Evolutionary conservation across 371 early-diverging fungal genomes (phyloP).

Genomic region (Enterospora canceri): DNA sequence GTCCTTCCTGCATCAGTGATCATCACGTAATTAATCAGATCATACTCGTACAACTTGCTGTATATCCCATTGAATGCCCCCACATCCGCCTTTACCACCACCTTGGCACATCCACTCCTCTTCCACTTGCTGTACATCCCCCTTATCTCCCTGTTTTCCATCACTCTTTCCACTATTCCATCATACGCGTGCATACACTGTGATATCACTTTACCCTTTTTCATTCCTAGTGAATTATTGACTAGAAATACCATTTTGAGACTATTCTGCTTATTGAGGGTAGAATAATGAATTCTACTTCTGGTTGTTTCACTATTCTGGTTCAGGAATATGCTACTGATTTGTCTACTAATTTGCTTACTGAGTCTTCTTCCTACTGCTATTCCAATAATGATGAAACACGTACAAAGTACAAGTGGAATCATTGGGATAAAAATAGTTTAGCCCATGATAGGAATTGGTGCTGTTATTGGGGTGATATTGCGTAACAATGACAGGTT

Average conservation of each 20-base stretch:
- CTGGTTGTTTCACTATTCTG: too few species aligned
- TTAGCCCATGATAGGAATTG: too few species aligned
- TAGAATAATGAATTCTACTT: too few species aligned
- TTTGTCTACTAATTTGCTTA: too few species aligned
- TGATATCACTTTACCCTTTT: conserved; percentile 51
- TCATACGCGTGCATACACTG: conserved; percentile 53
- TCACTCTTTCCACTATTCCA: conserved; percentile 15
- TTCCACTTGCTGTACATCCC: conserved; percentile 24
- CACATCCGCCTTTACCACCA: conserved; percentile 35
- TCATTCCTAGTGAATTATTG: conserved; percentile 50
- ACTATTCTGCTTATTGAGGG: neutral
- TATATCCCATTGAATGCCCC: conserved; percentile 31
- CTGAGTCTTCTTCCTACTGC: too few species aligned
- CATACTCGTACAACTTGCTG: neutral
- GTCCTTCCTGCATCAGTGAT: conserved; percentile 79
- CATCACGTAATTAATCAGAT: conserved; percentile 17
- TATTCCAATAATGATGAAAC: too few species aligned
- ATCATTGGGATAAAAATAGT: too few species aligned
- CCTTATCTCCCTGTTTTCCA: neutral
- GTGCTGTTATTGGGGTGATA: too few species aligned
- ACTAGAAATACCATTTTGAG: conserved; percentile 34
- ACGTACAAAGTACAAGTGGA: too few species aligned
- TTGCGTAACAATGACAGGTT: too few species aligned
- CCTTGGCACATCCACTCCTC: conserved; percentile 40
- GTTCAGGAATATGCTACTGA: too few species aligned